phyloP scores from a whole-genome alignment of 805 yeast species.

The Hermanozyma aechmeae region DNA sequence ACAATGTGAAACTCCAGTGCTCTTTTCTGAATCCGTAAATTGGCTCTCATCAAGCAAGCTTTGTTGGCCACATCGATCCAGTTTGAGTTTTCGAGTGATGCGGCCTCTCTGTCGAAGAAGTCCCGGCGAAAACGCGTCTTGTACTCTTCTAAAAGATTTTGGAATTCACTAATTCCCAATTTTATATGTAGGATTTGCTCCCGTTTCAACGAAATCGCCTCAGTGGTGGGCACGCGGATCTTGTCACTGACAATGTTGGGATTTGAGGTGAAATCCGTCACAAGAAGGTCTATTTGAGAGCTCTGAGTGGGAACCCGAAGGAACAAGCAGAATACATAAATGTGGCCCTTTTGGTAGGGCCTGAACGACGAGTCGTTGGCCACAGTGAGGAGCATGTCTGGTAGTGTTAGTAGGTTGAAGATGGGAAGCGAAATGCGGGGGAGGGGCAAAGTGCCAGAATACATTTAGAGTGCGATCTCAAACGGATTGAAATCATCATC shows the following conservation, averaged over 20 bases:
- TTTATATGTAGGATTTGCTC: constrained; percentile 1
- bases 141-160: constrained; percentile 3
- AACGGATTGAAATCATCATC: background rate
- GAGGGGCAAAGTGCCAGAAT: background rate
- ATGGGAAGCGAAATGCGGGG: background rate
- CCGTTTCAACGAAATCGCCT: constrained; percentile 1
- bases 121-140: constrained; percentile 1
- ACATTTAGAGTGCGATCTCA: background rate
- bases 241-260: constrained; percentile 1
- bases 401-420: background rate
- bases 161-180: constrained; percentile 1
- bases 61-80: constrained; percentile 5
- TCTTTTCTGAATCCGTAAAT: constrained; percentile 1
- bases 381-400: no score
- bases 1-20: constrained; percentile 1
- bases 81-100: constrained; percentile 1
- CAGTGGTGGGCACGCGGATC: constrained; percentile 1
- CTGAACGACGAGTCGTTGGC: no score
- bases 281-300: constrained; percentile 2
- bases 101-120: constrained; percentile 4
- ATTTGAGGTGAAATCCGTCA: constrained; percentile 7
- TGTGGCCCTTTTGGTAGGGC: constrained; percentile 2
- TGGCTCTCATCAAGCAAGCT: constrained; percentile 4
- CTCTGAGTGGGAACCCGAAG: constrained; percentile 5
- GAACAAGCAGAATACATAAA: constrained; percentile 8